phyloP scores from a whole-genome alignment of 805 yeast species.

The Wickerhamiella brachini region DNA sequence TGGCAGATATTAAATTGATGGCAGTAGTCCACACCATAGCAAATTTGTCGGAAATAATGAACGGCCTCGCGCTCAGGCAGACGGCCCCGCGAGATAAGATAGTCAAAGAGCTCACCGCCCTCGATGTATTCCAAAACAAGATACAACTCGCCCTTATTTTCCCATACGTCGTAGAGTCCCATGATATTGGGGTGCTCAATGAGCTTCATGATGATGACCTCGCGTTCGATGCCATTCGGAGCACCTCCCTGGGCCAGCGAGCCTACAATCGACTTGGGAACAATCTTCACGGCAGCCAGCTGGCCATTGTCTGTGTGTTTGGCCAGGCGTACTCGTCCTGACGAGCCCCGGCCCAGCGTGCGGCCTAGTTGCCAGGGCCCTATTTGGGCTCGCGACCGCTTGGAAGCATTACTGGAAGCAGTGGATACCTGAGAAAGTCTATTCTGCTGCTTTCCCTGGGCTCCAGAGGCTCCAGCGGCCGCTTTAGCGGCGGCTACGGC shows the following conservation, averaged over 20 bases:
- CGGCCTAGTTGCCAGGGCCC: constrained; percentile 97
- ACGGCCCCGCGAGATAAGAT: constrained; percentile 76
- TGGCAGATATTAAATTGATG: constrained; percentile 81
- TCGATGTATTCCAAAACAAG: constrained; percentile 90
- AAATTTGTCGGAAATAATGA: constrained; percentile 74
- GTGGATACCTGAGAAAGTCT: constrained; percentile 18
- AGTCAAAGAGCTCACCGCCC: constrained; percentile 92
- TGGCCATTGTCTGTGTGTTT: constrained; percentile 73
- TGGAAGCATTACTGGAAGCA: constrained; percentile 26
- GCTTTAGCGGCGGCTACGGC: constrained; percentile 5
- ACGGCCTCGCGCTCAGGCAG: constrained; percentile 84
- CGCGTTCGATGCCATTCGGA: constrained; percentile 94
- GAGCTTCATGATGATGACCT: constrained; percentile 92
- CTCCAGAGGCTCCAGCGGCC: constrained; percentile 2
- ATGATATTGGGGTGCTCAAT: constrained; percentile 88
- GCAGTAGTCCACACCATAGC: constrained; percentile 70
- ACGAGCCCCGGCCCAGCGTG: constrained; percentile 91
- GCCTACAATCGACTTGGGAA: constrained; percentile 51
- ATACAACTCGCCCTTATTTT: constrained; percentile 81
- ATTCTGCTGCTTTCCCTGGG: constrained; percentile 12
- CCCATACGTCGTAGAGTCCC: constrained; percentile 96
- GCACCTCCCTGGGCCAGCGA: constrained; percentile 6
- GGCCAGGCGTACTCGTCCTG: constrained; percentile 89
- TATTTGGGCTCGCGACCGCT: constrained; percentile 43
- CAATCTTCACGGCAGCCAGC: constrained; percentile 92